phyloP scores from a whole-genome alignment of 371 early-diverging fungal genomes.

The Mortierella sp. region DNA sequence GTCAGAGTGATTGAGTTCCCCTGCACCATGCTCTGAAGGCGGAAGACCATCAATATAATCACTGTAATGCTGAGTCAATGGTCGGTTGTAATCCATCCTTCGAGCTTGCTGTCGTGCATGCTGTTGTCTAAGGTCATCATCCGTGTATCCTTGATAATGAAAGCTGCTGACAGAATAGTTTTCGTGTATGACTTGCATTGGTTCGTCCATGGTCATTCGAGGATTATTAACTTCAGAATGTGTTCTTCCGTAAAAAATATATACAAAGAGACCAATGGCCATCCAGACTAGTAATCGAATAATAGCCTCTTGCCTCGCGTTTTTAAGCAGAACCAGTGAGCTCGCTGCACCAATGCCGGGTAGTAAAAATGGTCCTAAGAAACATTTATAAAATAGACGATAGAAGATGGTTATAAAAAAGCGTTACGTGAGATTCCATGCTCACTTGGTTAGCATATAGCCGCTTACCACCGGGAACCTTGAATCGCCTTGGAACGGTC shows the following conservation, averaged over 20 bases:
- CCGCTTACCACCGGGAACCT: slow-evolving; percentile 73
- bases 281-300: slow-evolving; percentile 51
- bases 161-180: slow-evolving; percentile 32
- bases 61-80: slow-evolving; percentile 18
- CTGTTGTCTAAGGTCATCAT: slow-evolving; percentile 47
- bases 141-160: slow-evolving; percentile 44
- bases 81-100: slow-evolving; percentile 33
- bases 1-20: background rate
- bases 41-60: slow-evolving; percentile 8
- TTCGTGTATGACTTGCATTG: slow-evolving; percentile 51
- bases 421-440: background rate
- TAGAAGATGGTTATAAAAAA: background rate
- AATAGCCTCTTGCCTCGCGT: slow-evolving; percentile 39
- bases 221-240: slow-evolving; percentile 56
- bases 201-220: slow-evolving; percentile 30
- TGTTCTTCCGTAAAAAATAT: slow-evolving; percentile 40
- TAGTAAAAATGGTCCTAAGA: slow-evolving; percentile 38
- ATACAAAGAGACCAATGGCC: slow-evolving; percentile 42
- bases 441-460: background rate
- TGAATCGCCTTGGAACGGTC: slow-evolving; percentile 81
- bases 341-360: slow-evolving; percentile 48
- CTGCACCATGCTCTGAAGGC: background rate
- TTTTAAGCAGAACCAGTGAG: slow-evolving; percentile 38
- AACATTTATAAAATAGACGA: background rate
- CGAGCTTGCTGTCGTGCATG: slow-evolving; percentile 36